A percentile compares a stretch with the other conserved stretches of the same genome.
Conservation (phyloP, 108 stramenopile genomes). For the Schizochytrium sp. region DNA sequence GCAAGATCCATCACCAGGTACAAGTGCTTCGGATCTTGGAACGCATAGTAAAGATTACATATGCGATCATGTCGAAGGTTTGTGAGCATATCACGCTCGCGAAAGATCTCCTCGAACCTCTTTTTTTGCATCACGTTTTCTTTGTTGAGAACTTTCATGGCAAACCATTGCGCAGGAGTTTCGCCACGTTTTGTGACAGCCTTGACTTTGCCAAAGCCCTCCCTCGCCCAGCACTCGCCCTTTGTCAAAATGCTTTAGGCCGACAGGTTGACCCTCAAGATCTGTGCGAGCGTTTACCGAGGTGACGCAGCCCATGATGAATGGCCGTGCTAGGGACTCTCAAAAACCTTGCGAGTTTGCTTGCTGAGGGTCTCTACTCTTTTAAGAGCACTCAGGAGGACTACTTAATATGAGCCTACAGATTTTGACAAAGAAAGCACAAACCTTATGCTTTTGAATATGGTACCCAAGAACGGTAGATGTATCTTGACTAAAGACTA, state of each 20-base stretch:
- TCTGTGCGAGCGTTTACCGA: not conserved
- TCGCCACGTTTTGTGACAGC: constrained; percentile 42
- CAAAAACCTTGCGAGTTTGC: too few species aligned
- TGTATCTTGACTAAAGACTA: too few species aligned
- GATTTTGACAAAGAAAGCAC: too few species aligned
- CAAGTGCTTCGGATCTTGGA: constrained; percentile 61
- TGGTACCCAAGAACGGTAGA: too few species aligned
- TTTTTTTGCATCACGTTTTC: constrained; percentile 20
- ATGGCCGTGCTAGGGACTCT: not conserved
- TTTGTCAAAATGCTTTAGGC: constrained; percentile 27
- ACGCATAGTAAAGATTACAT: constrained; percentile 63
- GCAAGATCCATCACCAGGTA: constrained; percentile 62
- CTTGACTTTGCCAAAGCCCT: constrained; percentile 57
- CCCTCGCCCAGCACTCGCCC: constrained; percentile 30
- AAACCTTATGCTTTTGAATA: too few species aligned
- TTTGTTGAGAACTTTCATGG: constrained; percentile 52
- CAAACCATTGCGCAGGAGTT: not conserved
- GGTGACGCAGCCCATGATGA: constrained; percentile 1
- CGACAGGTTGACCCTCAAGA: constrained; percentile 4
- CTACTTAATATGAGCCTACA: too few species aligned
- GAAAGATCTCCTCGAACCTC: constrained; percentile 36
- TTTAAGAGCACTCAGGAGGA: too few species aligned
- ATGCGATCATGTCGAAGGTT: constrained; percentile 36
- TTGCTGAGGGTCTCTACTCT: too few species aligned
- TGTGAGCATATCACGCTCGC: constrained; percentile 57